Percentiles rank a stretch among this genome's conserved stretches.
These are phyloP conservation scores for Nymphaea thermarum DNA, from an alignment of 164 flowering plant species.

Conservation along the genomic window DNA sequence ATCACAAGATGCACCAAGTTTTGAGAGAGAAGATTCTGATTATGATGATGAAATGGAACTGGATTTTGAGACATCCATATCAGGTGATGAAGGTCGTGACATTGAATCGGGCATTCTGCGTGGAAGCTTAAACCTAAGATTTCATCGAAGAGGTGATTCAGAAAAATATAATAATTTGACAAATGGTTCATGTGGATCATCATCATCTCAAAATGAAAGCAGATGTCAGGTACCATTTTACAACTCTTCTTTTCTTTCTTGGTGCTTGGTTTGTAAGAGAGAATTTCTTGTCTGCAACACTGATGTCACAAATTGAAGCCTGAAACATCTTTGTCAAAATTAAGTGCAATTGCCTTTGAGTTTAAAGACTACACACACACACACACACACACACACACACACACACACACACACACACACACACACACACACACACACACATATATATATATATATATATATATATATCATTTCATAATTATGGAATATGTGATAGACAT, in stretches of 20 bases:
- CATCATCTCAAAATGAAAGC: slow-evolving; percentile 36
- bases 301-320: too few species aligned
- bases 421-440: too few species aligned
- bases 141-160: slow-evolving; percentile 52
- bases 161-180: slow-evolving; percentile 27
- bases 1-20: slow-evolving; percentile 72
- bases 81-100: slow-evolving; percentile 71
- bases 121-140: slow-evolving; percentile 69
- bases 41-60: slow-evolving; percentile 83
- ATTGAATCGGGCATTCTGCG: slow-evolving; percentile 43
- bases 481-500: too few species aligned
- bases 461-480: too few species aligned
- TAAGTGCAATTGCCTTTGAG: too few species aligned
- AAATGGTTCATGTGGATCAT: slow-evolving; percentile 56
- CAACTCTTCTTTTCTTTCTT: not conserved
- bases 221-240: not conserved
- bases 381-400: too few species aligned
- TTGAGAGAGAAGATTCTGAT: slow-evolving; percentile 92
- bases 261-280: not conserved
- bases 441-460: too few species aligned
- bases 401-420: too few species aligned
- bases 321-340: too few species aligned
- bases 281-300: not conserved
- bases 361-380: too few species aligned
- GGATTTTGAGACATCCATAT: slow-evolving; percentile 70